These are phyloP conservation scores for Paxillus rubicundulus DNA, from an alignment of 768 basidiomycete species.

Conservation along the genomic window DNA sequence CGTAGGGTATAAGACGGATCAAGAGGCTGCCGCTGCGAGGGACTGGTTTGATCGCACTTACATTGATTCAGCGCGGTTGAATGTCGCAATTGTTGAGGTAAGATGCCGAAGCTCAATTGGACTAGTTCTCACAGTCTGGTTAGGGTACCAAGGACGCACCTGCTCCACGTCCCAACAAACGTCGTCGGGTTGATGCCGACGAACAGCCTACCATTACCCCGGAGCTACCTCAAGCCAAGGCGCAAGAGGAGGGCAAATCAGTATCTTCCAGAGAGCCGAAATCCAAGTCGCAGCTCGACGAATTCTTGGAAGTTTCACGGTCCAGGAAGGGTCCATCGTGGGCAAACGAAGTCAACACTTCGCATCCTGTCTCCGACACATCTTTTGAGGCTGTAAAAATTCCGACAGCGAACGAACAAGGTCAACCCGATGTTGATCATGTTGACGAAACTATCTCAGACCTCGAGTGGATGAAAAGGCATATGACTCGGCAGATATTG, in stretches of 20 bases:
- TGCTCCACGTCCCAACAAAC: slow-evolving; percentile 65
- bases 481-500: slow-evolving; percentile 46
- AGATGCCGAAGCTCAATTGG: background rate
- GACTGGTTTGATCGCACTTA: slow-evolving; percentile 87
- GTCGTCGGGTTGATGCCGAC: slow-evolving; percentile 46
- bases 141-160: slow-evolving; percentile 73
- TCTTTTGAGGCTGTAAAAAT: background rate
- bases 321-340: slow-evolving; percentile 62
- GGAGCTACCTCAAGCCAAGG: slow-evolving; percentile 8
- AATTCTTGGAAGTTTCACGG: slow-evolving; percentile 78
- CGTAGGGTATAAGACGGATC: slow-evolving; percentile 80
- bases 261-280: slow-evolving; percentile 10
- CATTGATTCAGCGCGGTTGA: slow-evolving; percentile 75
- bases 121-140: slow-evolving; percentile 2
- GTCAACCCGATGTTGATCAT: slow-evolving; percentile 8
- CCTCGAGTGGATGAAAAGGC: slow-evolving; percentile 71
- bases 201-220: background rate
- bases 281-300: slow-evolving; percentile 47
- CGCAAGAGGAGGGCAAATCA: slow-evolving; percentile 17
- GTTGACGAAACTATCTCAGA: slow-evolving; percentile 52
- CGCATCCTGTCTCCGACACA: background rate
- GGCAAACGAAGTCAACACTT: slow-evolving; percentile 53
- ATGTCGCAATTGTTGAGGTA: slow-evolving; percentile 76
- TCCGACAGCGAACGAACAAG: background rate
- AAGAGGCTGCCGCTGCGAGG: slow-evolving; percentile 70